Evolutionary conservation across 805 yeast genomes (phyloP).

Genomic region (Lipomyces yamadae): DNA sequence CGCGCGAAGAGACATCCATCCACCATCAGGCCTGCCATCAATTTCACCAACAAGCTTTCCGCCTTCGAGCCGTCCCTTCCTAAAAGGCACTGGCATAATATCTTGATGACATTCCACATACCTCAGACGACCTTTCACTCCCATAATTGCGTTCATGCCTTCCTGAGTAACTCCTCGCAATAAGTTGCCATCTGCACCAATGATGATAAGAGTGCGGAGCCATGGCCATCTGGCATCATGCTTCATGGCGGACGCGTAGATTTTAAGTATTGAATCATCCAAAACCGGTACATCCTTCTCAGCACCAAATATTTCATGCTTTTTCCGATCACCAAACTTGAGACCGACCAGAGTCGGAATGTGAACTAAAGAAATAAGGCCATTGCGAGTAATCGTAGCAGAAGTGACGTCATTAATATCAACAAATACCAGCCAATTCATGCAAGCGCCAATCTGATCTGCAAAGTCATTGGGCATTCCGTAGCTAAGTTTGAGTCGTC

Average conservation of each 20-base stretch:
- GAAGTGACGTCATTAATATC: neutral
- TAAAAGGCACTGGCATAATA: neutral
- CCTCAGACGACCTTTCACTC: neutral
- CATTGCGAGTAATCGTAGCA: neutral
- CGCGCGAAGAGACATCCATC: constrained; percentile 3
- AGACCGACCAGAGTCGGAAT: neutral
- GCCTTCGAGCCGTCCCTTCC: neutral
- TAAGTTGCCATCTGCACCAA: neutral
- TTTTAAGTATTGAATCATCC: neutral
- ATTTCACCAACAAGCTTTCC: neutral
- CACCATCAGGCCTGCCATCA: neutral
- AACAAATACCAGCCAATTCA: neutral
- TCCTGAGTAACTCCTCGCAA: neutral
- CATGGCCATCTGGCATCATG: neutral
- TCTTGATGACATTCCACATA: neutral
- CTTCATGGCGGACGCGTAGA: neutral
- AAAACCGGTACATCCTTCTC: neutral
- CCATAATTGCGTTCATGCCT: constrained; percentile 1
- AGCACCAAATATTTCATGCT: neutral
- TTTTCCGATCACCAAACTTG: neutral
- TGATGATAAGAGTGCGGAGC: neutral
- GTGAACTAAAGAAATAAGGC: neutral
- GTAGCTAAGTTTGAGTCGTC: neutral
- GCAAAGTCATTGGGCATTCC: neutral
- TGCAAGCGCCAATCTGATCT: neutral